These are phyloP conservation scores for Dactylellina parvicollis DNA, from an alignment of 2,329 filamentous ascomycete genomes.

Conservation along the genomic window DNA sequence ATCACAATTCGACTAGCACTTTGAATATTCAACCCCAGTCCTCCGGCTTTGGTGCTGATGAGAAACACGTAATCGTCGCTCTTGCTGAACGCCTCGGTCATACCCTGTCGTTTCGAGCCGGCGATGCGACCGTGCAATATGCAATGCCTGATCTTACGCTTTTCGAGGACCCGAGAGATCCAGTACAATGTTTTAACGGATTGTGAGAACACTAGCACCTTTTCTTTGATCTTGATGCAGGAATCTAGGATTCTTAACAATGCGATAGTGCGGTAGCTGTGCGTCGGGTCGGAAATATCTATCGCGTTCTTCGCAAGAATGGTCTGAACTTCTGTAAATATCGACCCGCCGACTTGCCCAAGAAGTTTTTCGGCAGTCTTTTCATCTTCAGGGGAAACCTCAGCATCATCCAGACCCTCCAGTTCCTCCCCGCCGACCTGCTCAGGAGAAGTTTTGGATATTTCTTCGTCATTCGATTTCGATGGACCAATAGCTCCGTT, in stretches of 20 bases:
- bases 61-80: slow-evolving; percentile 69
- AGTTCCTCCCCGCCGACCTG: background rate
- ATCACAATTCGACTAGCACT: slow-evolving; percentile 87
- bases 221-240: slow-evolving; percentile 72
- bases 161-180: slow-evolving; percentile 3
- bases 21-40: slow-evolving; percentile 82
- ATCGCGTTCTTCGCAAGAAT: slow-evolving; percentile 56
- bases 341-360: slow-evolving; percentile 54
- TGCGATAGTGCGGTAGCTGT: slow-evolving; percentile 76
- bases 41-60: slow-evolving; percentile 84
- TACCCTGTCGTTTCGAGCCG: slow-evolving; percentile 69
- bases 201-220: slow-evolving; percentile 82
- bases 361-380: slow-evolving; percentile 37
- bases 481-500: background rate
- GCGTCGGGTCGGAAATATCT: slow-evolving; percentile 58
- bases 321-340: slow-evolving; percentile 9
- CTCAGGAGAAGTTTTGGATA: background rate
- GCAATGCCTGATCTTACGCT: slow-evolving; percentile 62
- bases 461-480: no score
- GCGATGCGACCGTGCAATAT: slow-evolving; percentile 75
- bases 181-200: slow-evolving; percentile 68
- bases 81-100: slow-evolving; percentile 76
- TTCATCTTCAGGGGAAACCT: slow-evolving; percentile 50
- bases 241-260: slow-evolving; percentile 76
- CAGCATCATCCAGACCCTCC: background rate